Evolutionary conservation across 257 asterid species (phyloP).

Genomic region (Pogostemon cablin): DNA sequence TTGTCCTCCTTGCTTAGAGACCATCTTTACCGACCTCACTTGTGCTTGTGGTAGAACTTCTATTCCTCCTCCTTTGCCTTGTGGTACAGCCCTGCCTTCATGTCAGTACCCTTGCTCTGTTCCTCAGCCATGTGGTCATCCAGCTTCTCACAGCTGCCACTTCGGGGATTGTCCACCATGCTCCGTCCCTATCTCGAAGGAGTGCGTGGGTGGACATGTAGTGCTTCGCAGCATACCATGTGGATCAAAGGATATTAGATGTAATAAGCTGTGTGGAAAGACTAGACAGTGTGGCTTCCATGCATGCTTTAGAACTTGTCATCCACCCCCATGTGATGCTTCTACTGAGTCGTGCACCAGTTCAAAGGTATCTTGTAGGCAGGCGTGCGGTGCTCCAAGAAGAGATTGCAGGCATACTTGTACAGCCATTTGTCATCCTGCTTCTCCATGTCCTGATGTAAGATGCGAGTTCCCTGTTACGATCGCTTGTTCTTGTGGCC

Average conservation of each 20-base stretch:
- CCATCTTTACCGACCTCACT: conserved; percentile 82
- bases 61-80: conserved; percentile 93
- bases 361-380: conserved; percentile 73
- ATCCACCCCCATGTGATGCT: conserved; percentile 78
- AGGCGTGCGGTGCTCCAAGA: conserved; percentile 96
- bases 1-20: conserved; percentile 95
- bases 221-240: conserved; percentile 86
- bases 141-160: conserved; percentile 95
- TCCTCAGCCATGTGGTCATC: conserved; percentile 94
- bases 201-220: conserved; percentile 95
- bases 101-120: conserved; percentile 90
- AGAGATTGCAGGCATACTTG: conserved; percentile 95
- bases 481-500: conserved; percentile 85
- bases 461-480: conserved; percentile 89
- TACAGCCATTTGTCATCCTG: conserved; percentile 83
- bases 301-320: conserved; percentile 91
- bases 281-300: conserved; percentile 96
- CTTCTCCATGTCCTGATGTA: conserved; percentile 72
- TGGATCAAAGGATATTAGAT: conserved; percentile 91
- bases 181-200: conserved; percentile 82
- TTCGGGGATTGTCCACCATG: conserved; percentile 97
- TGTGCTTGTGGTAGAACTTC: conserved; percentile 97
- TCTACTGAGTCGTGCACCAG: conserved; percentile 44
- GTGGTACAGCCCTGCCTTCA: conserved; percentile 91
- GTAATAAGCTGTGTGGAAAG: conserved; percentile 92